Conservation (phyloP, 1,284 basidiomycete species). For the Malassezia restricta region DNA sequence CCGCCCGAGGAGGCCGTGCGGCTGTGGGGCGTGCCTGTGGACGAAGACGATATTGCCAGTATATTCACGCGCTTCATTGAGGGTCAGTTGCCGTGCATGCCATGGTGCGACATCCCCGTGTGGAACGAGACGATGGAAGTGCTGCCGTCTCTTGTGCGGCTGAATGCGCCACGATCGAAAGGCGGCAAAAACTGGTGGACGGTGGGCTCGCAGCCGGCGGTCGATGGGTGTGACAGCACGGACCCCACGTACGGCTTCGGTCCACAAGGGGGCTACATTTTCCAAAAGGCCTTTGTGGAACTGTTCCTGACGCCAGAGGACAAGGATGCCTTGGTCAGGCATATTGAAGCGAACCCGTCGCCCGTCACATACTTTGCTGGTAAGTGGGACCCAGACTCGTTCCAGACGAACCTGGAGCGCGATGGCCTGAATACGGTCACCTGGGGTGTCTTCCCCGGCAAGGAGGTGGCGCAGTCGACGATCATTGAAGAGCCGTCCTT, state of each 20-base stretch:
- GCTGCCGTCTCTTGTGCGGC: constrained; percentile 60
- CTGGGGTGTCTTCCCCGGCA: constrained; percentile 49
- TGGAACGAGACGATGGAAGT: constrained; percentile 75
- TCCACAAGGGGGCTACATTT: constrained; percentile 78
- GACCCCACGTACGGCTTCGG: constrained; percentile 75
- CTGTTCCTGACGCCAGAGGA: constrained; percentile 67
- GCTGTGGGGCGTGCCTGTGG: constrained; percentile 70
- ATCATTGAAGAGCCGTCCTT: constrained; percentile 49
- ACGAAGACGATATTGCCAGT: constrained; percentile 59
- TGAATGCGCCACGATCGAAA: constrained; percentile 50
- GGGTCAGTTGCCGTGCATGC: constrained; percentile 59
- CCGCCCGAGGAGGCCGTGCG: constrained; percentile 56
- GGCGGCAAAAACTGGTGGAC: constrained; percentile 62
- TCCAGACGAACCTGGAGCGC: constrained; percentile 43
- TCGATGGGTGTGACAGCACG: constrained; percentile 33
- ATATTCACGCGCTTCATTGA: constrained; percentile 70
- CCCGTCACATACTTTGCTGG: constrained; percentile 76
- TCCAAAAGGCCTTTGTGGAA: constrained; percentile 95
- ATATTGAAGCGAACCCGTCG: constrained; percentile 53
- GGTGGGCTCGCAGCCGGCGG: constrained; percentile 76
- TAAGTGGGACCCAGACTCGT: constrained; percentile 50
- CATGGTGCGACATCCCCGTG: constrained; percentile 76
- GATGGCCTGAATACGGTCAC: constrained; percentile 49
- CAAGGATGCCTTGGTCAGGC: constrained; percentile 57
- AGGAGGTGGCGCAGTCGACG: constrained; percentile 49